phyloP scores from a whole-genome alignment of 805 yeast genomes.

The Yarrowia sp. region DNA sequence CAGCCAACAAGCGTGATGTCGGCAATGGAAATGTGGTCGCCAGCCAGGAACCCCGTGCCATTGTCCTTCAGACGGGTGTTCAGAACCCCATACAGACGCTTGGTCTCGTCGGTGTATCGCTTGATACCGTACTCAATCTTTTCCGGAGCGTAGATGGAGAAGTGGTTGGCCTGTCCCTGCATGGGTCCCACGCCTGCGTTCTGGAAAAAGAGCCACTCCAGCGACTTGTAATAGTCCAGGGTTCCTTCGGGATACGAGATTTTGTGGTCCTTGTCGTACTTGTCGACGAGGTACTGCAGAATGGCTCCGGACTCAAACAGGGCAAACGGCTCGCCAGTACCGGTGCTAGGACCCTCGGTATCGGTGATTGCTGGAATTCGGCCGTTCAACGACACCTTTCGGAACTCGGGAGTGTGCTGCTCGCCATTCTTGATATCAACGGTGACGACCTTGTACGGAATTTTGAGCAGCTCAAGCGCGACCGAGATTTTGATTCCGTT shows the following conservation, averaged over 20 bases:
- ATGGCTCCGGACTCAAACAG: conserved; percentile 70
- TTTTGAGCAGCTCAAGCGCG: conserved; percentile 49
- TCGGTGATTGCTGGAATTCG: conserved; percentile 62
- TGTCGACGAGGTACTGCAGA: conserved; percentile 63
- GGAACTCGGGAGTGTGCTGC: conserved; percentile 65
- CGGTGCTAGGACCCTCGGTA: conserved; percentile 43
- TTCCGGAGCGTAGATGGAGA: conserved; percentile 56
- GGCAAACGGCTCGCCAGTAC: conserved; percentile 41
- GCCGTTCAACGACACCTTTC: conserved; percentile 67
- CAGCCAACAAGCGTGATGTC: conserved; percentile 61
- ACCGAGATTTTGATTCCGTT: conserved; percentile 54
- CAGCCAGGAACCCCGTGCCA: conserved; percentile 61
- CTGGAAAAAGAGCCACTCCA: conserved; percentile 62
- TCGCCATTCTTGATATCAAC: conserved; percentile 55
- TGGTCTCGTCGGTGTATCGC: conserved; percentile 60
- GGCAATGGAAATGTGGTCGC: conserved; percentile 63
- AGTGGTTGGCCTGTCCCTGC: conserved; percentile 67
- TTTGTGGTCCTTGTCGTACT: conserved; percentile 63
- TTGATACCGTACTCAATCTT: conserved; percentile 61
- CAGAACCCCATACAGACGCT: conserved; percentile 61
- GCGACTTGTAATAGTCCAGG: conserved; percentile 54
- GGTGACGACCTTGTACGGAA: conserved; percentile 50
- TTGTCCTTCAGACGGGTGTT: conserved; percentile 59
- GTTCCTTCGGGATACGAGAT: conserved; percentile 51
- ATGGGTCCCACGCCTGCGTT: conserved; percentile 67